Conservation (phyloP, 495 filamentous ascomycete genomes). For the Pyrenula massariospora region DNA sequence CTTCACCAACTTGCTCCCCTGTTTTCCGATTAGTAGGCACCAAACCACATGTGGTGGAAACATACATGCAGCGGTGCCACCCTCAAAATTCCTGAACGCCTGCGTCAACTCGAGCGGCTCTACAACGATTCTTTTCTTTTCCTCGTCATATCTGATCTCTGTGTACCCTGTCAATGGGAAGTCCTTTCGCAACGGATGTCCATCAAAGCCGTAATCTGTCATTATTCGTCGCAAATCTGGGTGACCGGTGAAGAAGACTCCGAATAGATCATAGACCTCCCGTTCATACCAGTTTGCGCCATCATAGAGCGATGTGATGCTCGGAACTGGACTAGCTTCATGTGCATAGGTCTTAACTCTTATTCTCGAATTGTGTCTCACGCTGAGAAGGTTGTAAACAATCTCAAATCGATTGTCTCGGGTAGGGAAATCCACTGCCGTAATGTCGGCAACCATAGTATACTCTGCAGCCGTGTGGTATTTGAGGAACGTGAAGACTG, state of each 20-base stretch:
- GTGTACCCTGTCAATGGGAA: slow-evolving; percentile 98
- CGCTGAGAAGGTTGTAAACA: slow-evolving; percentile 92
- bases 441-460: slow-evolving; percentile 86
- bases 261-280: slow-evolving; percentile 95
- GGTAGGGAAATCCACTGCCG: slow-evolving; percentile 90
- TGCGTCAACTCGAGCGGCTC: slow-evolving; percentile 96
- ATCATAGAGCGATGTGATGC: slow-evolving; percentile 73
- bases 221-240: slow-evolving; percentile 96
- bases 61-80: slow-evolving; percentile 43
- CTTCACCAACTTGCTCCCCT: slow-evolving; percentile 83
- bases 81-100: slow-evolving; percentile 98
- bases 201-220: slow-evolving; percentile 99
- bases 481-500: slow-evolving; percentile 91
- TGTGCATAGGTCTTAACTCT: slow-evolving; percentile 98
- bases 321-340: slow-evolving; percentile 89
- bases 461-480: slow-evolving; percentile 95
- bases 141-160: slow-evolving; percentile 94
- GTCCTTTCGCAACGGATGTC: slow-evolving; percentile 93
- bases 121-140: slow-evolving; percentile 98
- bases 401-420: slow-evolving; percentile 92
- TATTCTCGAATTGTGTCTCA: slow-evolving; percentile 92
- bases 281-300: slow-evolving; percentile 99
- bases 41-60: slow-evolving; percentile 9
- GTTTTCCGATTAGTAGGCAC: slow-evolving; percentile 15
- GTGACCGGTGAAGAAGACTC: slow-evolving; percentile 91